Conservation (phyloP, 2,329 filamentous ascomycete genomes). For the Orbilia javanica region DNA sequence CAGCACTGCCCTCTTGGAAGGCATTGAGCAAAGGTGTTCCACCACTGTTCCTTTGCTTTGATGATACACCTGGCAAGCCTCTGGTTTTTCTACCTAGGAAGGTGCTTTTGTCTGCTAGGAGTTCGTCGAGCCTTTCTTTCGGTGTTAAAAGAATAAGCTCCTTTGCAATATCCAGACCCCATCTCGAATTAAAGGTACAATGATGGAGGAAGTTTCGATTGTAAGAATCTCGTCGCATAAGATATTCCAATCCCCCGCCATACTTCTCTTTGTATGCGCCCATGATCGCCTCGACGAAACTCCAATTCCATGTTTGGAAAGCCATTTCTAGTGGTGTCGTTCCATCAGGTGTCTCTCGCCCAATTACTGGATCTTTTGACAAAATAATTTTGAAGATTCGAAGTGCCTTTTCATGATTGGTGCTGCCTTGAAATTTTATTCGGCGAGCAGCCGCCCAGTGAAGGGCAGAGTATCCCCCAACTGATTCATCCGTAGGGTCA, state of each 20-base stretch:
- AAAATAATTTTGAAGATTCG: slow-evolving; percentile 22
- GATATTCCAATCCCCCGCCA: slow-evolving; percentile 1
- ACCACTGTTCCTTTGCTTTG: slow-evolving; percentile 11
- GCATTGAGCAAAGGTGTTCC: slow-evolving; percentile 27
- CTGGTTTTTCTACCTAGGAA: not conserved
- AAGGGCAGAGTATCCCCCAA: slow-evolving; percentile 15
- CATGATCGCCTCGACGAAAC: slow-evolving; percentile 23
- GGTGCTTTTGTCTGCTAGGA: slow-evolving; percentile 12
- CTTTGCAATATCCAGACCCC: slow-evolving; percentile 20
- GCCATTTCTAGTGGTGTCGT: slow-evolving; percentile 25
- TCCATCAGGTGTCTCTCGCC: slow-evolving; percentile 27
- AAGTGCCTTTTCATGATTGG: slow-evolving; percentile 8
- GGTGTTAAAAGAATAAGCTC: slow-evolving; percentile 1
- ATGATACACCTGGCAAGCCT: slow-evolving; percentile 6
- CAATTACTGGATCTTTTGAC: slow-evolving; percentile 11
- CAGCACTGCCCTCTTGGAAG: slow-evolving; percentile 20
- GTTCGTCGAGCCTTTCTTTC: not conserved
- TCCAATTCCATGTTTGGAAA: slow-evolving; percentile 29
- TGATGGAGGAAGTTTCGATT: slow-evolving; percentile 36
- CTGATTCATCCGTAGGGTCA: slow-evolving; percentile 1
- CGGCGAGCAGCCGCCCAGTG: slow-evolving; percentile 26
- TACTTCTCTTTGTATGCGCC: slow-evolving; percentile 17
- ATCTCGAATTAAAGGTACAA: slow-evolving; percentile 19
- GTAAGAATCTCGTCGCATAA: slow-evolving; percentile 31
- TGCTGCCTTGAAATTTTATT: not conserved